Percentiles rank a stretch among this genome's conserved stretches.
Evolutionary conservation across 805 yeast genomes (phyloP).

Genomic region (Saturnispora sanitii): DNA sequence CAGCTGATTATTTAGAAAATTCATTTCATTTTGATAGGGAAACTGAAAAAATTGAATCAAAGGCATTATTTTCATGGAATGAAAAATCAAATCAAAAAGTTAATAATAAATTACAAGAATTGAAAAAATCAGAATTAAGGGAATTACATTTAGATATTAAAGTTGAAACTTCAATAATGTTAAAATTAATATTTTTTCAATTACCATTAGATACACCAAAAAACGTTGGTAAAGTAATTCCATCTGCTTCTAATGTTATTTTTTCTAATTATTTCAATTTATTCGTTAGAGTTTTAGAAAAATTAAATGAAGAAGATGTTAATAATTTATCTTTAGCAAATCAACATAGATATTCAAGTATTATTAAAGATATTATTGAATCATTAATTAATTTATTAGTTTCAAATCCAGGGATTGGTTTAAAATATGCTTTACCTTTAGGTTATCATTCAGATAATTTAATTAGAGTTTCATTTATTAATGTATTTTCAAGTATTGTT

Average conservation of each 20-base stretch:
- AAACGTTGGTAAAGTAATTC: conserved; percentile 23
- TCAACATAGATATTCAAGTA: conserved; percentile 44
- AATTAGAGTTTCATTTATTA: conserved; percentile 62
- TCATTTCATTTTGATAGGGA: conserved; percentile 19
- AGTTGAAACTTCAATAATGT: conserved; percentile 47
- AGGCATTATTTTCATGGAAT: conserved; percentile 6
- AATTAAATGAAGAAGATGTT: conserved; percentile 24
- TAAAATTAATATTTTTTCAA: conserved; percentile 45
- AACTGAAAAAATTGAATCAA: conserved; percentile 1
- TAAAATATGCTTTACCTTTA: conserved; percentile 65
- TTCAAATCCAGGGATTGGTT: conserved; percentile 68
- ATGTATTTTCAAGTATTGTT: conserved; percentile 64
- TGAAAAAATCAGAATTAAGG: conserved; percentile 18
- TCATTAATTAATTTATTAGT: conserved; percentile 61
- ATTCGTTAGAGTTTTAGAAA: conserved; percentile 45
- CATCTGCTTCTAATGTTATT: conserved; percentile 34
- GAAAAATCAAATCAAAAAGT: conserved; percentile 7
- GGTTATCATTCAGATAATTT: conserved; percentile 62
- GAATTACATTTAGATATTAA: conserved; percentile 25
- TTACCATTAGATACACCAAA: conserved; percentile 53
- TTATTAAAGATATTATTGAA: conserved; percentile 54
- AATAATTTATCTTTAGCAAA: conserved; percentile 16
- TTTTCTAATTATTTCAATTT: conserved; percentile 62
- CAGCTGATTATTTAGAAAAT: conserved; percentile 27
- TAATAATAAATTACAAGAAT: conserved; percentile 12